Conservation (phyloP, 2,329 filamentous ascomycete genomes). For the Grosmannia clavigera region DNA sequence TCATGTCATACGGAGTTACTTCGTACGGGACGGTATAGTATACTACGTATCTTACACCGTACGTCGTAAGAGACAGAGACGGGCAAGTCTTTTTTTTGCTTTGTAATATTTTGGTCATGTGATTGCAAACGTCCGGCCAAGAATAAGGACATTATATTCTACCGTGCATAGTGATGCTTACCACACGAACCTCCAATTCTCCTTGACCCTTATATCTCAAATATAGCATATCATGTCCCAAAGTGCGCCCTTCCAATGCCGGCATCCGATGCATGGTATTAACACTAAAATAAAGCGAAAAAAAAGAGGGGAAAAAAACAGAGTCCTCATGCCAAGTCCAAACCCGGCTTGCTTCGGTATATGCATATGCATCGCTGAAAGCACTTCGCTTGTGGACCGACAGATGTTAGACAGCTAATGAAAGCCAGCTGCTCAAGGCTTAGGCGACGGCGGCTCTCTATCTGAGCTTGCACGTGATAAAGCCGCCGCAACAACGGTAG, state of each 20-base stretch:
- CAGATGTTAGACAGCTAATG: not conserved
- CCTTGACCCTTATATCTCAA: not conserved
- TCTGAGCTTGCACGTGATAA: constrained; percentile 2
- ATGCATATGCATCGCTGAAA: not conserved
- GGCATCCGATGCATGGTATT: not conserved
- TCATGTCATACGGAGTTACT: too few species aligned
- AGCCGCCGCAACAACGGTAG: constrained; percentile 3
- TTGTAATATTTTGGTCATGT: too few species aligned
- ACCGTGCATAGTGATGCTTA: not conserved
- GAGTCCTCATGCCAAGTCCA: not conserved
- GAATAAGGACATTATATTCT: not conserved
- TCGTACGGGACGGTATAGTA: too few species aligned
- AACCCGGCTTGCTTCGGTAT: not conserved
- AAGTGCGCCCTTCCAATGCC: not conserved
- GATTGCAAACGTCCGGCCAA: too few species aligned
- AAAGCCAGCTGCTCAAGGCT: too few species aligned
- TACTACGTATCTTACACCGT: too few species aligned
- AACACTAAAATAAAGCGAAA: not conserved
- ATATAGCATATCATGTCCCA: not conserved
- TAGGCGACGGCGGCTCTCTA: not conserved
- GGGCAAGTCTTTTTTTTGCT: too few species aligned
- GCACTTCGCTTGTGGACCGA: not conserved
- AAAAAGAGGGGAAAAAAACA: not conserved
- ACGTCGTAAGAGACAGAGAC: too few species aligned
- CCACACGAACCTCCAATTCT: not conserved